These are phyloP conservation scores for Liriodendron chinense DNA, from an alignment of 164 flowering plant species.

Conservation along the genomic window DNA sequence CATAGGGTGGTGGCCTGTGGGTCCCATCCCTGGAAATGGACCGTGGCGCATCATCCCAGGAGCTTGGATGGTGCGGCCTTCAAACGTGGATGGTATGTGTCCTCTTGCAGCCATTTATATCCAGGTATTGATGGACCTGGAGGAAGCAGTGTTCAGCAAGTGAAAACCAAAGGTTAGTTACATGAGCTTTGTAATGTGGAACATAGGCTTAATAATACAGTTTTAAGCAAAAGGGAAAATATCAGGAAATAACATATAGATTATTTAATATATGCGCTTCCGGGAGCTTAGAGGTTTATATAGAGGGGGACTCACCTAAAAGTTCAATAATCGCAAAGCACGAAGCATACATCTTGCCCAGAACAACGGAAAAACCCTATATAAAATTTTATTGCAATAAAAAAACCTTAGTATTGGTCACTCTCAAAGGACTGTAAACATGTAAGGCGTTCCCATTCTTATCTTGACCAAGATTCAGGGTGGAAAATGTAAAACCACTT, in stretches of 20 bases:
- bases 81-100: conserved; percentile 32
- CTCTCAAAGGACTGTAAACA: too few species aligned
- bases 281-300: not conserved
- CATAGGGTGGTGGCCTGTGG: conserved; percentile 26
- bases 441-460: too few species aligned
- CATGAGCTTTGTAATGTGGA: not conserved
- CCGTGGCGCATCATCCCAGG: conserved; percentile 70
- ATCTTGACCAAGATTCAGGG: too few species aligned
- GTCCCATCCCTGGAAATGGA: conserved; percentile 36
- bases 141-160: not conserved
- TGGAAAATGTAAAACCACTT: too few species aligned
- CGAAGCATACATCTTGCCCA: too few species aligned
- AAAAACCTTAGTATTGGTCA: too few species aligned
- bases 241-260: not conserved
- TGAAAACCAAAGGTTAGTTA: not conserved
- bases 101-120: conserved; percentile 51
- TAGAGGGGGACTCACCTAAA: too few species aligned
- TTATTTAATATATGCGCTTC: not conserved
- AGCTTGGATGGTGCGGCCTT: conserved; percentile 42
- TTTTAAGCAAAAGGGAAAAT: not conserved
- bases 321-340: too few species aligned
- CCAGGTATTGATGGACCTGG: conserved; percentile 1
- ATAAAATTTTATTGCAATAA: too few species aligned
- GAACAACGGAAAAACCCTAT: too few species aligned
- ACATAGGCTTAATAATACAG: not conserved